Base-by-base conservation (phyloP, 2,329 filamentous ascomycete genomes). In the Aureobasidium sp. region DNA sequence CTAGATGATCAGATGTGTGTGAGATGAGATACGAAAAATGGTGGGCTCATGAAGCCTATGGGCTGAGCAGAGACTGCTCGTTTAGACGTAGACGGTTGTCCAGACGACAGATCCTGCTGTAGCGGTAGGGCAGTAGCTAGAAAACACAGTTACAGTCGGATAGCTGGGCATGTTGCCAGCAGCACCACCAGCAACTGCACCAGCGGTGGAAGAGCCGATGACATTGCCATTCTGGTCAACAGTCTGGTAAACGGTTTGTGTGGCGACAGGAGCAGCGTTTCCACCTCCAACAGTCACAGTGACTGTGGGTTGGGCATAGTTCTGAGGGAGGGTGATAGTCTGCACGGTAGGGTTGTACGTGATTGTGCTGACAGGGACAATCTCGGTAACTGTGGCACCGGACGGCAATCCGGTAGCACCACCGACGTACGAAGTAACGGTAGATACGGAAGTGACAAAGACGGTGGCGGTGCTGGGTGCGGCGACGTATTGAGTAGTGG, bases 61-160 rank as follows among this genome's bases (percentile, higher is more conserved):
- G 20, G 20, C 20, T 20, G 39, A 41, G n/a, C 39, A 41, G 10
- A 9, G 39, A 39, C 20, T n/a, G 20, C 6, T n/a, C 20, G 26
- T 20, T 8, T 20, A 10, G 15, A 56, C 52, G 9, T 13, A 56
- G 5, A 56, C 52, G 7, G 56, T 59, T 2, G 56, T 59, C 56
- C 56, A 59, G 20, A 27, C 29, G n/a, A 29, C 26, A 2, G 26
- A 2, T 8, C 17, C 26, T 7, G 47, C 29, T 12, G 56, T 24
- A 10, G 46, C 6, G 24, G 69, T 71, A 26, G 75, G 73, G 67
- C 75, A 77, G 67, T 9, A 39, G 6, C 6, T 3, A 15, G 71
- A 66, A 41, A 69, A 71, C n/a, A 74, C 27, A 6, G 57, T 60
- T 6, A 53, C 48, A 1, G 59, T 61, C 13, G 48, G 56, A 15